These are phyloP conservation scores for Coemansia sp. DNA, from an alignment of 192 early-diverging fungal genomes.

Conservation along the genomic window DNA sequence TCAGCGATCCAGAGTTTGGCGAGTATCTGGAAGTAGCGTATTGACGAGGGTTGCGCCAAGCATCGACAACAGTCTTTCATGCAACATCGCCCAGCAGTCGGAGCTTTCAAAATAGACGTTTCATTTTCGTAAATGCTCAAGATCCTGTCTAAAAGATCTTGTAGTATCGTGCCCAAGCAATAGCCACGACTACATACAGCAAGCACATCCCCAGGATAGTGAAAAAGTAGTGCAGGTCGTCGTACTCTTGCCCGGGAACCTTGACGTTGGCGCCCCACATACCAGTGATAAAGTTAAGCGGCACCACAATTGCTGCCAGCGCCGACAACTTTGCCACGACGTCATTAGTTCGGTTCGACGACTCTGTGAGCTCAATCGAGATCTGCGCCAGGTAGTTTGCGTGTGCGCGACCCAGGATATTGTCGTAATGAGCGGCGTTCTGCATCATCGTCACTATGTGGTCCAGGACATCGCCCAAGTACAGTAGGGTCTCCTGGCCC, in stretches of 20 bases:
- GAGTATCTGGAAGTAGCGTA: slow-evolving; percentile 20
- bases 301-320: slow-evolving; percentile 84
- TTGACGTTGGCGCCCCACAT: slow-evolving; percentile 62
- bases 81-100: too few species aligned
- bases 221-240: slow-evolving; percentile 47
- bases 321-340: slow-evolving; percentile 87
- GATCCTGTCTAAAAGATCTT: slow-evolving; percentile 30
- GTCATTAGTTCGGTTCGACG: slow-evolving; percentile 80
- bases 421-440: slow-evolving; percentile 73
- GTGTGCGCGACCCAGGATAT: slow-evolving; percentile 67
- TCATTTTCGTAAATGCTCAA: not conserved
- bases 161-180: slow-evolving; percentile 33
- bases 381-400: slow-evolving; percentile 75
- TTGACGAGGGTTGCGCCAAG: not conserved
- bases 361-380: slow-evolving; percentile 70
- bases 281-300: slow-evolving; percentile 87
- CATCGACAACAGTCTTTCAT: too few species aligned
- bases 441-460: slow-evolving; percentile 78
- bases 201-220: slow-evolving; percentile 38
- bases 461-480: slow-evolving; percentile 79
- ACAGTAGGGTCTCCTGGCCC: slow-evolving; percentile 65
- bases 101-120: too few species aligned
- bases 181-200: slow-evolving; percentile 35
- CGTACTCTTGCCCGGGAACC: slow-evolving; percentile 49
- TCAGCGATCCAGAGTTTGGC: slow-evolving; percentile 27